phyloP scores from a whole-genome alignment of 441 rosid genomes.

The Populus tomentosa region DNA sequence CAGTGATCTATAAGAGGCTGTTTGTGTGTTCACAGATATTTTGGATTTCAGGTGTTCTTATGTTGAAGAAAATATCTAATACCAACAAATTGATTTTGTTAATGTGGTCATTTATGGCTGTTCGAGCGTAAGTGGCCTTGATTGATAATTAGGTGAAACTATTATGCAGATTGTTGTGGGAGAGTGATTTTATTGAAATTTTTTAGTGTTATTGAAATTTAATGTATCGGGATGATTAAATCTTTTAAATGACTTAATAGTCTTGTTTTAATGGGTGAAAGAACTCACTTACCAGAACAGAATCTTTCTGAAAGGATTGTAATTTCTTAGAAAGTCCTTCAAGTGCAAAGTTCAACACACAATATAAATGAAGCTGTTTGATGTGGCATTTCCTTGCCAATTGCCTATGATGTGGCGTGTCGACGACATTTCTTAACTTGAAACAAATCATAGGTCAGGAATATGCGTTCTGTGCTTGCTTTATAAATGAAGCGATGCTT shows the following conservation, averaged over 20 bases:
- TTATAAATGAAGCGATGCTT: not conserved
- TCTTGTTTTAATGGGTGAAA: not conserved
- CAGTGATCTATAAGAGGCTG: not conserved
- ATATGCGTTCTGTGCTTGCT: not conserved
- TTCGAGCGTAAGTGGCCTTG: not conserved
- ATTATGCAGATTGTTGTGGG: not conserved
- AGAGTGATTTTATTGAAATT: not conserved
- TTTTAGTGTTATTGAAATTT: no score
- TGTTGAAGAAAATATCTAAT: not conserved
- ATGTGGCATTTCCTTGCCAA: not conserved
- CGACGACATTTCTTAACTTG: not conserved
- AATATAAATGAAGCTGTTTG: not conserved
- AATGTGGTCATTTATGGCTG: not conserved
- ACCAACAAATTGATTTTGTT: not conserved
- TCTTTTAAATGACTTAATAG: not conserved
- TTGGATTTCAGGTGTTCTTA: not conserved
- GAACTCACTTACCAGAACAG: not conserved
- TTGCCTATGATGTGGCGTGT: not conserved
- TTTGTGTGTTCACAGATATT: not conserved
- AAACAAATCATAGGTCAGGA: not conserved
- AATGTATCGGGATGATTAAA: not conserved
- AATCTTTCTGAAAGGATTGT: no score
- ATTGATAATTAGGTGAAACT: not conserved
- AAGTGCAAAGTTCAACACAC: not conserved
- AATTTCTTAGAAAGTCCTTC: not conserved